Percentiles rank a stretch among this genome's conserved stretches.
Evolutionary conservation across 495 filamentous ascomycete genomes (phyloP).

Genomic region (Neurospora sp.): DNA sequence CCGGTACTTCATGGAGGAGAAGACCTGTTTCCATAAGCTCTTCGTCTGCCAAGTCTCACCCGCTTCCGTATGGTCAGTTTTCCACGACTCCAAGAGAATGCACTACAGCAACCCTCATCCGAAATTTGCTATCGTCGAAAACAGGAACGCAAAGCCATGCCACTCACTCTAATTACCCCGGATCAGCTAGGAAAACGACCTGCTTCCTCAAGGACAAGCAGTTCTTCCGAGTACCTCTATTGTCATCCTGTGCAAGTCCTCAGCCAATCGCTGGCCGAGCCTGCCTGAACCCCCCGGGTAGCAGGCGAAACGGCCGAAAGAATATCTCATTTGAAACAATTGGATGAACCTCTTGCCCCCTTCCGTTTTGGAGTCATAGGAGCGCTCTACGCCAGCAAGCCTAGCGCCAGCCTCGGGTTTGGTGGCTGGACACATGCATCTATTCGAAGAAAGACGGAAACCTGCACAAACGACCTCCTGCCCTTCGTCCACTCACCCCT

Average conservation of each 20-base stretch:
- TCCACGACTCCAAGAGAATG: not conserved
- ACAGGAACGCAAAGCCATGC: not conserved
- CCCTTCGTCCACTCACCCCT: constrained; percentile 13
- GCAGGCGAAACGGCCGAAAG: constrained; percentile 27
- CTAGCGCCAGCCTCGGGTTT: constrained; percentile 14
- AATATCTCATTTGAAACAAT: constrained; percentile 25
- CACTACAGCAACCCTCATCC: not conserved
- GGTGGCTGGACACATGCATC: constrained; percentile 19
- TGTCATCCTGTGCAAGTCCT: not conserved
- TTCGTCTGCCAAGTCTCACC: not conserved
- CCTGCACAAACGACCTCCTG: constrained; percentile 27
- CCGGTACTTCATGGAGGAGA: not conserved
- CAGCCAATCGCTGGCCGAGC: constrained; percentile 15
- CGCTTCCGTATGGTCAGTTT: not conserved
- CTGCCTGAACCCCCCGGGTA: constrained; percentile 1
- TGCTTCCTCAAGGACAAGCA: not conserved
- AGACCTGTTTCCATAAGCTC: not conserved
- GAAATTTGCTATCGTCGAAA: not conserved
- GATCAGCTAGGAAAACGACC: not conserved
- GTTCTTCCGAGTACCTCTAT: not conserved
- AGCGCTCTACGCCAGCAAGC: constrained; percentile 4
- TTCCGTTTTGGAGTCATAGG: constrained; percentile 5
- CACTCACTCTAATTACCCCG: not conserved
- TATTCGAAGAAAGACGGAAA: constrained; percentile 25
- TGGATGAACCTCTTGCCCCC: constrained; percentile 11